Base-by-base conservation (phyloP, 352 stramenopile genomes). In the Phytopythium vexans region DNA sequence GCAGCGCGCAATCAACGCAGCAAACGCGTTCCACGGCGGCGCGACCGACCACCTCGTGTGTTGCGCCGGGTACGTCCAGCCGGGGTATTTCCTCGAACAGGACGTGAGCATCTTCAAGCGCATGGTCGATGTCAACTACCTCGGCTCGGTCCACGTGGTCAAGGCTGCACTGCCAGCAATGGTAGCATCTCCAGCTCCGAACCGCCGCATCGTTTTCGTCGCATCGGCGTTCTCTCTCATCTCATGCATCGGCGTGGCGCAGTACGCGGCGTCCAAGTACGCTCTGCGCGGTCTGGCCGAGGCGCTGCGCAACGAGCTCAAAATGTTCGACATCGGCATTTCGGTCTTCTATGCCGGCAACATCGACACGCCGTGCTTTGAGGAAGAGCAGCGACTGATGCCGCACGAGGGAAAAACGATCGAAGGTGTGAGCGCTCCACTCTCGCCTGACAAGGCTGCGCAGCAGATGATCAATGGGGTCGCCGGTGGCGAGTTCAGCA, bases 121-220 rank as follows among this genome's bases (percentile, higher is more conserved):
- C 8, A 58, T 67, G 34, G 82, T 88, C 68, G 72, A 86, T 39
- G 54, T 85, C 56, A 86, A 86, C 62, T 86, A 78, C 63, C 79
- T 88, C 27, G 77, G 74, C 3, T 61, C 62, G 10, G 51, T 88
- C 3, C 62, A 85, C 45, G 62, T 66, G 3, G 52, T 82, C 34
- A 67, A 73, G 35, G 73, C 77, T 5, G 68, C 72, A 16, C 36
- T 88, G 47, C 71, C 73, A 33, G 56, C 60, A 9, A 85, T 88
- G 73, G 49, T 72, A 10, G 43, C 60, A 6, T 58, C 44, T 41
- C 32, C 40, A 14, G 27, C 40, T 3, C 49, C 61, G 8, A 54
- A 70, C 3, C 65, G 71, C 16, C 64, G 68, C 3, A 51, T 85
- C 54, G 63, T 80, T 21, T 54, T 84, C 14, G 64, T 87, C 35